Percentiles rank a stretch among this genome's conserved stretches.
These are phyloP conservation scores for Emergomyces pasteurianus DNA, from an alignment of 2,329 filamentous ascomycete genomes.

Conservation along the genomic window DNA sequence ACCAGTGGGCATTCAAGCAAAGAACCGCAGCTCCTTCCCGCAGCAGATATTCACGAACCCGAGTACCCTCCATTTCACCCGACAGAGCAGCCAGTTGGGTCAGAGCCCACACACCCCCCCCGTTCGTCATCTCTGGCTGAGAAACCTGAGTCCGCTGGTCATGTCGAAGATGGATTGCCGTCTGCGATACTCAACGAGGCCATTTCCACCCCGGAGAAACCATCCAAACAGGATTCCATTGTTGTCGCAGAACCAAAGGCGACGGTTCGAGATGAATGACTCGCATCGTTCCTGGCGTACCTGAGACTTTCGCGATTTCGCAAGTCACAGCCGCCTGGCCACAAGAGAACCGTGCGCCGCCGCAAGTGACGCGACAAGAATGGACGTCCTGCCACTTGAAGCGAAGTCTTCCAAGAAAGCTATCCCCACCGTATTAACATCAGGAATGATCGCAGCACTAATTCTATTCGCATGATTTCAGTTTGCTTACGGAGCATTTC, in stretches of 20 bases:
- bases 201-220: neutral
- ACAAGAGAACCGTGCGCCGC: neutral
- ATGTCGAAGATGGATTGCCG: neutral
- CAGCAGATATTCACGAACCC: slow-evolving; percentile 9
- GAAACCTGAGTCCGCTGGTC: neutral
- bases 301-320: neutral
- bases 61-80: slow-evolving; percentile 21
- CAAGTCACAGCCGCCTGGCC: neutral
- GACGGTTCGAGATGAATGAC: neutral
- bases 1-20: neutral
- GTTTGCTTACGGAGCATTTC: no score
- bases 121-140: slow-evolving; percentile 28
- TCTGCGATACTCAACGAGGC: neutral
- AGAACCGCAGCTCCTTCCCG: slow-evolving; percentile 9
- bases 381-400: no score
- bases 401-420: neutral
- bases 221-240: neutral
- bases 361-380: neutral
- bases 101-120: slow-evolving; percentile 17
- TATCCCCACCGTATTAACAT: neutral
- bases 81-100: slow-evolving; percentile 21
- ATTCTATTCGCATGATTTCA: neutral
- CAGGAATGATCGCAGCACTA: neutral
- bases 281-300: neutral
- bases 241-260: neutral